Conservation (phyloP, 345 rosid genomes). For the Reutealis trisperma region DNA sequence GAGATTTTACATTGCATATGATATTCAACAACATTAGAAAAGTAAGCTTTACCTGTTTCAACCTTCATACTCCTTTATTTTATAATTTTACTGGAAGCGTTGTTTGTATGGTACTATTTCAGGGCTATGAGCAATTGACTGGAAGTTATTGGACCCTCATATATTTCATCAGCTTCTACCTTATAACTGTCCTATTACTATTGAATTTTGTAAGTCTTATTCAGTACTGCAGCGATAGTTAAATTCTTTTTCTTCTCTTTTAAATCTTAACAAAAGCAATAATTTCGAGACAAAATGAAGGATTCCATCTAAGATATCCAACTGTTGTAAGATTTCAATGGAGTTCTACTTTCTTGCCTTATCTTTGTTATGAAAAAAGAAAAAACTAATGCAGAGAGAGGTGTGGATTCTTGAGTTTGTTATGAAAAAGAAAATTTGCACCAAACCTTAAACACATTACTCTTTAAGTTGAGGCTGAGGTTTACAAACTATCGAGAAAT, state of each 20-base stretch:
- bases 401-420: not conserved
- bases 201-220: constrained; percentile 75
- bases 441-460: too few relatives aligned
- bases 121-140: constrained; percentile 86
- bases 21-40: not conserved
- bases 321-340: constrained; percentile 1
- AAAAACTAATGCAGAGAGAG: not conserved
- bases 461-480: not conserved
- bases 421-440: not conserved
- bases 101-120: constrained; percentile 31
- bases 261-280: not conserved
- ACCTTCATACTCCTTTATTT: not conserved
- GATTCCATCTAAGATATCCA: not conserved
- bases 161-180: constrained; percentile 92
- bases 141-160: constrained; percentile 73
- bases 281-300: not conserved
- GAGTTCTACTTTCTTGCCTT: not conserved
- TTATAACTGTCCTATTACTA: constrained; percentile 73
- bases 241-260: not conserved
- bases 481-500: not conserved
- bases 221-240: not conserved
- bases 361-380: not conserved
- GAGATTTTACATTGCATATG: not conserved
- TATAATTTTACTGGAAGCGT: not conserved
- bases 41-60: not conserved